Conservation (phyloP, 352 stramenopile species). For the Plasmopara viticola region DNA sequence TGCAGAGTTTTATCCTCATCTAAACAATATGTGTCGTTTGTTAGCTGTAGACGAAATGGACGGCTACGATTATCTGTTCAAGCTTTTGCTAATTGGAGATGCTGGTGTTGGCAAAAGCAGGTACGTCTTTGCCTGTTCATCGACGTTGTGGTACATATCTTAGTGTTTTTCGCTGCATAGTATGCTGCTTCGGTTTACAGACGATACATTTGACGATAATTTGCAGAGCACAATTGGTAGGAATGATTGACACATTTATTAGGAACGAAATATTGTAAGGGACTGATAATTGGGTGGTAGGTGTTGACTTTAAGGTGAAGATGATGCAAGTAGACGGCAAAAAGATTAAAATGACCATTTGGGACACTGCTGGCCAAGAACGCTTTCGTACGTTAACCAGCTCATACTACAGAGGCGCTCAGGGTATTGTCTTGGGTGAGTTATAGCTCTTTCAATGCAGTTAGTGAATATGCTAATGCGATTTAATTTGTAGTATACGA, state of each 20-base stretch:
- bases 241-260: slow-evolving; percentile 1
- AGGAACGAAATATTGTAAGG: not conserved
- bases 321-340: slow-evolving; percentile 94
- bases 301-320: slow-evolving; percentile 97
- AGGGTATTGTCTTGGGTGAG: slow-evolving; percentile 94
- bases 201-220: slow-evolving; percentile 97
- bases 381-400: slow-evolving; percentile 96
- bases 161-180: slow-evolving; percentile 29
- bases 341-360: slow-evolving; percentile 98
- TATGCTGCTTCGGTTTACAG: slow-evolving; percentile 97
- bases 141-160: not conserved
- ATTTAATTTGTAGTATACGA: slow-evolving; percentile 85
- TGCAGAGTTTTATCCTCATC: slow-evolving; percentile 1
- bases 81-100: slow-evolving; percentile 97
- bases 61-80: slow-evolving; percentile 97
- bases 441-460: not conserved
- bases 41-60: slow-evolving; percentile 40
- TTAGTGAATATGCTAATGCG: slow-evolving; percentile 5
- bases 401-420: slow-evolving; percentile 95
- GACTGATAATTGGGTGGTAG: slow-evolving; percentile 16
- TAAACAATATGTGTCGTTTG: slow-evolving; percentile 14
- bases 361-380: slow-evolving; percentile 98
- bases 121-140: slow-evolving; percentile 24
- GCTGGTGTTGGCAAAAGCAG: slow-evolving; percentile 96
- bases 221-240: slow-evolving; percentile 96